Conservation (phyloP, 2,329 filamentous ascomycete species). For the Lecanicillium sp. region DNA sequence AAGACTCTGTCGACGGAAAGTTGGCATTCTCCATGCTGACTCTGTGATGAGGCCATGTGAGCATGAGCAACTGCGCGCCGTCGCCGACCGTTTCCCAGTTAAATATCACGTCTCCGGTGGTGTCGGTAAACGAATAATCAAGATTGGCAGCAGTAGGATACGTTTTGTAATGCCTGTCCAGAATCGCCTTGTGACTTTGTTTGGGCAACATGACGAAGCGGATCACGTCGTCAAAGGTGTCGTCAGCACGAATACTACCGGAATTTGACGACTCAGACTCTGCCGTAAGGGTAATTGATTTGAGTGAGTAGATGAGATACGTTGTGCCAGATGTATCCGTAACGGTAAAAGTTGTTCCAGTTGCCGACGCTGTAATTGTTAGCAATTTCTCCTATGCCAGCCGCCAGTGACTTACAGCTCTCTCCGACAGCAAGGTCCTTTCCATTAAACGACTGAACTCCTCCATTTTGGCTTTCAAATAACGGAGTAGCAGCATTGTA, state of each 20-base stretch:
- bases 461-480: slow-evolving; percentile 12
- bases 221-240: slow-evolving; percentile 12
- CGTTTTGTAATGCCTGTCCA: slow-evolving; percentile 14
- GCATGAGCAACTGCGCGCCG: slow-evolving; percentile 13
- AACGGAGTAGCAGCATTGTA: slow-evolving; percentile 13
- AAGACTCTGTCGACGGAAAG: slow-evolving; percentile 11
- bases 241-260: slow-evolving; percentile 12
- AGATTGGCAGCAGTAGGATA: slow-evolving; percentile 12
- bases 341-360: slow-evolving; percentile 15
- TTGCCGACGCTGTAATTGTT: slow-evolving; percentile 10
- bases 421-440: slow-evolving; percentile 11
- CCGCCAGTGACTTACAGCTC: slow-evolving; percentile 8
- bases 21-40: slow-evolving; percentile 13
- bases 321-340: slow-evolving; percentile 13
- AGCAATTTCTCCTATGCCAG: background rate
- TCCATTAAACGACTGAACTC: slow-evolving; percentile 14
- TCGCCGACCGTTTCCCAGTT: slow-evolving; percentile 14
- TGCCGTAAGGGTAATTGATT: slow-evolving; percentile 14
- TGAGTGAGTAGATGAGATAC: slow-evolving; percentile 15
- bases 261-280: slow-evolving; percentile 9
- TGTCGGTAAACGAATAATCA: slow-evolving; percentile 14
- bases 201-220: slow-evolving; percentile 15
- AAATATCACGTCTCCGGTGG: slow-evolving; percentile 14
- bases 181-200: slow-evolving; percentile 12
- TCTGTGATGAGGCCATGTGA: slow-evolving; percentile 18